Evolutionary conservation across 1,139 yeast species (phyloP).

Genomic region (Candida sojae): DNA sequence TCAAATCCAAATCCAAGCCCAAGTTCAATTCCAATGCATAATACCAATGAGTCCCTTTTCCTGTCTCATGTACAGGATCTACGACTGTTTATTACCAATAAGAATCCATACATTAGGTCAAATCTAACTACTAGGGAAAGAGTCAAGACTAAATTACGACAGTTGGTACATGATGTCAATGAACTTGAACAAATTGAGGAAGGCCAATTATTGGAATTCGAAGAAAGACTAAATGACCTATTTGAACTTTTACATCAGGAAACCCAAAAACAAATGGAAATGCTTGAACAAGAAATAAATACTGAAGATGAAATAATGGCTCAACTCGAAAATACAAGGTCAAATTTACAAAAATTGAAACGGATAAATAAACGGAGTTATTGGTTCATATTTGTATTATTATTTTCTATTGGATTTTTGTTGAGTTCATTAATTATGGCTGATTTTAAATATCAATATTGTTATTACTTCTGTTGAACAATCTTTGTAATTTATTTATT

Average conservation of each 20-base stretch:
- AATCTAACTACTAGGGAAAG: slow-evolving; percentile 4
- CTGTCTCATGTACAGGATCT: background rate
- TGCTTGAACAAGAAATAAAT: slow-evolving; percentile 9
- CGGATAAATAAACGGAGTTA: slow-evolving; percentile 2
- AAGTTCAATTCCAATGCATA: slow-evolving; percentile 6
- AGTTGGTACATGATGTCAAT: slow-evolving; percentile 6
- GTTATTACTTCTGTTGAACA: slow-evolving; percentile 37
- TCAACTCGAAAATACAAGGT: slow-evolving; percentile 7
- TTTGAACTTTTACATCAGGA: background rate
- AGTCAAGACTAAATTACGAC: slow-evolving; percentile 9
- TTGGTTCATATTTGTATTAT: slow-evolving; percentile 1
- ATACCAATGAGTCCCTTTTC: slow-evolving; percentile 5
- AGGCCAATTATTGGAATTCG: slow-evolving; percentile 3
- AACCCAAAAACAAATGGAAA: background rate
- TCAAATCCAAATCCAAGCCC: background rate
- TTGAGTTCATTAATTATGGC: slow-evolving; percentile 25
- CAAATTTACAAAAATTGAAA: slow-evolving; percentile 10
- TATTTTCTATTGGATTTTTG: slow-evolving; percentile 12
- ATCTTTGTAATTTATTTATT: background rate
- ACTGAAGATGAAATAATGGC: slow-evolving; percentile 1
- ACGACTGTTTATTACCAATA: background rate
- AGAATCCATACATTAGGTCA: background rate
- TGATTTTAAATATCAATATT: slow-evolving; percentile 35
- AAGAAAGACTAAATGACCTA: slow-evolving; percentile 3
- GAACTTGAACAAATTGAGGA: slow-evolving; percentile 8